Evolutionary conservation across 2,329 filamentous ascomycete species (phyloP).

Genomic region (Albifimbria verrucaria): DNA sequence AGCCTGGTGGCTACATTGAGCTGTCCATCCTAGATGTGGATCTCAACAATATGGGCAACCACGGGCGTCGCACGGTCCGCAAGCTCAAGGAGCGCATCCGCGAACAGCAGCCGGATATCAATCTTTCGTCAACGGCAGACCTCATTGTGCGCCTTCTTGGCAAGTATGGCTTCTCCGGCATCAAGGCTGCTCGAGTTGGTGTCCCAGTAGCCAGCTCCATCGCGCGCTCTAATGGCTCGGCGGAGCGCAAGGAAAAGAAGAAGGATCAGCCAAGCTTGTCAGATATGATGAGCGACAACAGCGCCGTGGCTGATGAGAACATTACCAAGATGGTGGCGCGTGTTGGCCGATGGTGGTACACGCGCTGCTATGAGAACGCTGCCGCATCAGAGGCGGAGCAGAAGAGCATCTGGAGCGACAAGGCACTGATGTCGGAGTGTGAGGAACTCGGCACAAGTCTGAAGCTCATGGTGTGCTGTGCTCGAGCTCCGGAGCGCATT

Average conservation of each 20-base stretch:
- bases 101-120: constrained; percentile 54
- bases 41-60: constrained; percentile 76
- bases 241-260: constrained; percentile 18
- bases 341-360: constrained; percentile 96
- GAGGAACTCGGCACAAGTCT: constrained; percentile 83
- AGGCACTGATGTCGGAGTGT: constrained; percentile 74
- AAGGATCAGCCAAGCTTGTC: constrained; percentile 56
- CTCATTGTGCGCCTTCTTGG: constrained; percentile 65
- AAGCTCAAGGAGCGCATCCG: constrained; percentile 70
- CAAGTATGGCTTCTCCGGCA: constrained; percentile 64
- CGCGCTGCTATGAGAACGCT: constrained; percentile 79
- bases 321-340: constrained; percentile 91
- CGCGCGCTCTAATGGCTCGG: constrained; percentile 23
- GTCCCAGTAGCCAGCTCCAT: constrained; percentile 65
- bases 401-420: constrained; percentile 74
- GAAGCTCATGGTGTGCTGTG: constrained; percentile 87
- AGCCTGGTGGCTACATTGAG: constrained; percentile 77
- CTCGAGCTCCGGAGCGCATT: constrained; percentile 68
- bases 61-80: constrained; percentile 65
- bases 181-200: constrained; percentile 75
- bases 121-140: constrained; percentile 58
- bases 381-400: constrained; percentile 39
- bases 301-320: constrained; percentile 71
- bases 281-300: constrained; percentile 70
- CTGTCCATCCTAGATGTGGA: constrained; percentile 75